Percentiles rank a stretch among this genome's conserved stretches.
Evolutionary conservation across 73 alveolate genomes (phyloP).

Genomic region (Paramecium pentaurelia): DNA sequence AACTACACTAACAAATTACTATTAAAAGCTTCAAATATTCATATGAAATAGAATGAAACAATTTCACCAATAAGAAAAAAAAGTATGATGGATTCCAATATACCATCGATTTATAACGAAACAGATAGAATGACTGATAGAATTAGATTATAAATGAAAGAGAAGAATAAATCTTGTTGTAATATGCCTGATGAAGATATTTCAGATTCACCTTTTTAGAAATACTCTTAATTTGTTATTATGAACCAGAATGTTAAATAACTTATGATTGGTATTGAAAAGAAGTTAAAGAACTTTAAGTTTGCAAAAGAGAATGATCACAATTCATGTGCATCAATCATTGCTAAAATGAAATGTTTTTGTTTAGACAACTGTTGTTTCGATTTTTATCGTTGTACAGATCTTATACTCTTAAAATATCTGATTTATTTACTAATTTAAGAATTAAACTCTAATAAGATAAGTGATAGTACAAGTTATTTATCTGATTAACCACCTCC

Average conservation of each 20-base stretch:
- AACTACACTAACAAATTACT: background rate
- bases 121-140: background rate
- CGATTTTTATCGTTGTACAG: slow-evolving; percentile 45
- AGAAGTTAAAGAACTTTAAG: background rate
- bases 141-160: background rate
- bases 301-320: background rate
- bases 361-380: slow-evolving; percentile 31
- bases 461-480: background rate
- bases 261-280: background rate
- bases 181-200: background rate
- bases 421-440: background rate
- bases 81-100: background rate
- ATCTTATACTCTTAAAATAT: slow-evolving; percentile 12
- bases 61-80: background rate
- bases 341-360: slow-evolving; percentile 37
- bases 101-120: background rate
- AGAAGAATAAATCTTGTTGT: slow-evolving; percentile 1
- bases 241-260: background rate
- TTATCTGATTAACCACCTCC: background rate
- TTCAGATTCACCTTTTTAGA: background rate
- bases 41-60: background rate
- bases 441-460: background rate
- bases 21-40: background rate
- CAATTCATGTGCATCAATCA: slow-evolving; percentile 17
- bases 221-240: background rate